Evolutionary conservation across 352 stramenopile species (phyloP).

Genomic region (Phytophthora tubulina): DNA sequence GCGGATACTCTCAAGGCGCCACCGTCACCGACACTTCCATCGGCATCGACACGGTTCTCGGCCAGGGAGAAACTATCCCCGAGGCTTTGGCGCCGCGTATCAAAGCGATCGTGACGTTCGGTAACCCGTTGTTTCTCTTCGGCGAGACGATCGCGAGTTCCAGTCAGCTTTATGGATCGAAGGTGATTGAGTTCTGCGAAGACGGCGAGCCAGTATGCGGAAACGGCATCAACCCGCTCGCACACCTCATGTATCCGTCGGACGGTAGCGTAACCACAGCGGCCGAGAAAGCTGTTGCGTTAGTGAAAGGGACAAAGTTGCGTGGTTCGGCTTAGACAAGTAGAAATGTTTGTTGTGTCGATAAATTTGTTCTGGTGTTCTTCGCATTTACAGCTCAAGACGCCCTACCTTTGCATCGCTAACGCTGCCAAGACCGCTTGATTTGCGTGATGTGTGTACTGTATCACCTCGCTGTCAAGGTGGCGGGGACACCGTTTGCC

Average conservation of each 20-base stretch:
- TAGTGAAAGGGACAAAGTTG: constrained; percentile 11
- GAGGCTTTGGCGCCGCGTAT: constrained; percentile 26
- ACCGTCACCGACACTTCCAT: constrained; percentile 38
- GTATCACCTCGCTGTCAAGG: neutral
- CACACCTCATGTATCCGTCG: constrained; percentile 32
- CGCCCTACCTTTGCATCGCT: constrained; percentile 6
- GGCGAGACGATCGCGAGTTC: constrained; percentile 29
- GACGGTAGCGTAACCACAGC: constrained; percentile 31
- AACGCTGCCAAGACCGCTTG: neutral
- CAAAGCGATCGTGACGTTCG: constrained; percentile 41
- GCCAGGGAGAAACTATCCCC: constrained; percentile 21
- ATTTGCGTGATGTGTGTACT: constrained; percentile 26
- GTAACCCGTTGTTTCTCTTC: constrained; percentile 34
- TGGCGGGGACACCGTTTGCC: neutral
- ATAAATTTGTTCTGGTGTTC: neutral
- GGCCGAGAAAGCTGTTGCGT: constrained; percentile 17
- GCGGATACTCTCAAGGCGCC: constrained; percentile 39
- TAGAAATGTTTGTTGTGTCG: neutral
- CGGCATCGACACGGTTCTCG: constrained; percentile 30
- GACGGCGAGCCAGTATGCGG: constrained; percentile 37
- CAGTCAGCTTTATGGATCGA: constrained; percentile 28
- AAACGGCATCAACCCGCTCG: constrained; percentile 29
- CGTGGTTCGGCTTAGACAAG: neutral
- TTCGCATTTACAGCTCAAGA: neutral
- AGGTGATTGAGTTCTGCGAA: constrained; percentile 35